Conservation (phyloP, 202 grass and related monocot genomes). For the Musa balbisiana region DNA sequence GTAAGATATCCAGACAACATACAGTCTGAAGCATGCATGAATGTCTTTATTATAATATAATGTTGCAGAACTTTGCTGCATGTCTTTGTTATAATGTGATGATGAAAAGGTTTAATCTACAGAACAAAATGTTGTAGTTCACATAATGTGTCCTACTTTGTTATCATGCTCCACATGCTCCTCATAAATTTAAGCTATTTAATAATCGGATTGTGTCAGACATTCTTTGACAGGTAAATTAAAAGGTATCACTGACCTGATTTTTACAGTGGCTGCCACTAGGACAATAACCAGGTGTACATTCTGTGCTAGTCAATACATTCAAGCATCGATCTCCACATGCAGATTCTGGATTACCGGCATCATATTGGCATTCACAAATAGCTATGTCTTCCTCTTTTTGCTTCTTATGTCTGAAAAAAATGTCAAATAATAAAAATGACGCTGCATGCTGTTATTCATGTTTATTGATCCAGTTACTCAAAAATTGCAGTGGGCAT, state of each 20-base stretch:
- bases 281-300: conserved; percentile 82
- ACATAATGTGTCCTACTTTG: neutral
- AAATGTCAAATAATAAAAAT: conserved; percentile 14
- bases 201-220: neutral
- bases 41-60: neutral
- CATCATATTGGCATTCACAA: conserved; percentile 70
- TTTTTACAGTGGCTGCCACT: conserved; percentile 87
- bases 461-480: neutral
- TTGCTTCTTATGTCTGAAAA: conserved; percentile 71
- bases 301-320: conserved; percentile 84
- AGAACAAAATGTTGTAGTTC: neutral
- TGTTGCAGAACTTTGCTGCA: neutral
- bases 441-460: neutral
- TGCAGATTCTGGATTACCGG: conserved; percentile 57
- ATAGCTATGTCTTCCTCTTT: conserved; percentile 90
- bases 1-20: neutral
- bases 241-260: conserved; percentile 42
- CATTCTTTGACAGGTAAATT: neutral
- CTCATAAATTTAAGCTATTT: neutral
- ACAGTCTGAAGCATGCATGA: neutral
- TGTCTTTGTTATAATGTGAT: conserved; percentile 2
- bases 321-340: conserved; percentile 84
- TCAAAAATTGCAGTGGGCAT: neutral
- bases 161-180: neutral
- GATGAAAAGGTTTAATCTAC: neutral